These are phyloP conservation scores for Exophiala sp. DNA, from an alignment of 2,329 filamentous ascomycete species.

Conservation along the genomic window DNA sequence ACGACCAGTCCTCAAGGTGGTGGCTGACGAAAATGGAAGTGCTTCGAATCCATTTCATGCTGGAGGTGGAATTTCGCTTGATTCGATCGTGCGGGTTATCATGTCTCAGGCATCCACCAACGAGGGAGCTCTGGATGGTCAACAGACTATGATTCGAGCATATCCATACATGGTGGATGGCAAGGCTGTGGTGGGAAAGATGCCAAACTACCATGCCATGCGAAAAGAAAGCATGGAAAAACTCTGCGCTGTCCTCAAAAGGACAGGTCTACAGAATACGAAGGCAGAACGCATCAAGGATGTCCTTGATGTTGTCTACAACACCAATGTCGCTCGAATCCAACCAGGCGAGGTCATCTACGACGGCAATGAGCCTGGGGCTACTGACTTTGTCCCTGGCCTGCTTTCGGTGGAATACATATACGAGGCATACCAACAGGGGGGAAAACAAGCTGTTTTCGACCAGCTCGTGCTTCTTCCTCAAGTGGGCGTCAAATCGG, in stretches of 20 bases:
- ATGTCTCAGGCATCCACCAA: conserved; percentile 26
- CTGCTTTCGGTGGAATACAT: conserved; percentile 28
- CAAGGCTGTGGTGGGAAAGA: conserved; percentile 17
- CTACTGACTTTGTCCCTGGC: conserved; percentile 26
- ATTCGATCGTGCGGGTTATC: conserved; percentile 25
- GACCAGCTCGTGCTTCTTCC: conserved; percentile 33
- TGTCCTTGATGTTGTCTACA: conserved; percentile 17
- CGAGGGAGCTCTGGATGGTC: conserved; percentile 20
- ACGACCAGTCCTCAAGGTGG: neutral
- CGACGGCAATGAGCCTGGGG: conserved; percentile 13
- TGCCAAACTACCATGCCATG: conserved; percentile 28
- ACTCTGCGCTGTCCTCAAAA: conserved; percentile 14
- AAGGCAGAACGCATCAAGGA: conserved; percentile 17
- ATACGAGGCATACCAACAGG: conserved; percentile 11
- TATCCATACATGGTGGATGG: conserved; percentile 26
- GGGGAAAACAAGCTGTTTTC: conserved; percentile 23
- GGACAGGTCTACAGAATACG: conserved; percentile 13
- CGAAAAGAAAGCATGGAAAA: conserved; percentile 12
- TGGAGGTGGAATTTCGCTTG: conserved; percentile 16
- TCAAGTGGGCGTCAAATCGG: conserved; percentile 59
- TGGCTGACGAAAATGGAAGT: neutral
- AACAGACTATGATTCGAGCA: conserved; percentile 18
- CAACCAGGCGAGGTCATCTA: conserved; percentile 9
- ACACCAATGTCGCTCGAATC: conserved; percentile 11
- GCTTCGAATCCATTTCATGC: conserved; percentile 22